These are phyloP conservation scores for Casuarina glauca DNA, from an alignment of 306 rosid species.

Conservation along the genomic window DNA sequence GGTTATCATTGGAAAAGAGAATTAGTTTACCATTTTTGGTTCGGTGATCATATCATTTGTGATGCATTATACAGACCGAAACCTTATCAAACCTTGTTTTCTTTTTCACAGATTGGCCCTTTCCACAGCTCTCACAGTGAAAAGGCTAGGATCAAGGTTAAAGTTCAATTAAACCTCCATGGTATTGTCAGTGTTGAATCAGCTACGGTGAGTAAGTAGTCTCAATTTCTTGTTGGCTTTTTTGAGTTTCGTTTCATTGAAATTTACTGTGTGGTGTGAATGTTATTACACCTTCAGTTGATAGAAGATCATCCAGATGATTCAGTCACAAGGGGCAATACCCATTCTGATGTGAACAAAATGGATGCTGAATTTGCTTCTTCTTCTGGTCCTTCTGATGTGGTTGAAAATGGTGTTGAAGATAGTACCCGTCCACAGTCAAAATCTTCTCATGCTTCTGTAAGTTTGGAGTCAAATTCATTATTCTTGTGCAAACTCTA, in stretches of 20 bases:
- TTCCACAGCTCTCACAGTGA: conserved; percentile 53
- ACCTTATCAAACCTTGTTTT: conserved; percentile 16
- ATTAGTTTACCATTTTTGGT: neutral
- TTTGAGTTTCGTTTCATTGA: conserved; percentile 18
- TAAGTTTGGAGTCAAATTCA: conserved; percentile 37
- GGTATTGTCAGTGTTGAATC: conserved; percentile 81
- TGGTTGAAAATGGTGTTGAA: conserved; percentile 55
- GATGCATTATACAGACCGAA: neutral
- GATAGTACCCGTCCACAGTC: conserved; percentile 32
- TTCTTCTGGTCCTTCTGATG: conserved; percentile 46
- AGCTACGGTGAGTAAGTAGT: conserved; percentile 65
- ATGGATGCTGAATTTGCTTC: conserved; percentile 58
- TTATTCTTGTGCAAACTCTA: neutral
- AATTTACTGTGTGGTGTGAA: conserved; percentile 21
- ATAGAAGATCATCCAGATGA: conserved; percentile 56
- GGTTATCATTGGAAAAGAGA: neutral
- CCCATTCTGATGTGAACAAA: conserved; percentile 43
- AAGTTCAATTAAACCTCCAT: conserved; percentile 69
- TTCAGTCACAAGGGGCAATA: conserved; percentile 33
- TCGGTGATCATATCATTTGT: neutral
- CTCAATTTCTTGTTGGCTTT: conserved; percentile 19
- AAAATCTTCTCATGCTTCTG: conserved; percentile 54
- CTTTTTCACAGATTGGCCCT: conserved; percentile 75
- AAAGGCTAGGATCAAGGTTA: conserved; percentile 74
- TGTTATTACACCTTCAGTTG: conserved; percentile 53